Evolutionary conservation across 441 rosid genomes (phyloP).

Genomic region (Gossypium aridum): DNA sequence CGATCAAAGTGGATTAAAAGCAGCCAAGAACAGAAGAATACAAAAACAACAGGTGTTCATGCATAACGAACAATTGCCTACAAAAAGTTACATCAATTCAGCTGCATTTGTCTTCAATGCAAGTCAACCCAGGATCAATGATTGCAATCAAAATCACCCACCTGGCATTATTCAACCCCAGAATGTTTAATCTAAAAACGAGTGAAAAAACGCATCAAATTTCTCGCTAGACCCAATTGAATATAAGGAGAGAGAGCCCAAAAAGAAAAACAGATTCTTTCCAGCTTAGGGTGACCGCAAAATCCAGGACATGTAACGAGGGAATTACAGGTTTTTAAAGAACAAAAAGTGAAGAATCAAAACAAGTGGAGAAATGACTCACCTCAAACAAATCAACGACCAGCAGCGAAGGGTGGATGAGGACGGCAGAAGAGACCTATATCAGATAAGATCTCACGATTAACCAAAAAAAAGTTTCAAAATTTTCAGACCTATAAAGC

Average conservation of each 20-base stretch:
- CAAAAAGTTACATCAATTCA: background rate
- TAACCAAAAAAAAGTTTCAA: slow-evolving; percentile 27
- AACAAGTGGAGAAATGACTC: slow-evolving; percentile 32
- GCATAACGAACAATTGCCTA: slow-evolving; percentile 9
- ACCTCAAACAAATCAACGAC: slow-evolving; percentile 28
- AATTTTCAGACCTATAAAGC: slow-evolving; percentile 11
- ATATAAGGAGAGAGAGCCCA: slow-evolving; percentile 12
- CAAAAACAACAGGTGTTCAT: background rate
- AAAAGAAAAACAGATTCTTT: slow-evolving; percentile 27
- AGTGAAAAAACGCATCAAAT: slow-evolving; percentile 19
- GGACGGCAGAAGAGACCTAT: slow-evolving; percentile 31
- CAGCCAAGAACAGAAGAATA: background rate
- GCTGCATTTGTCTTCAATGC: slow-evolving; percentile 9
- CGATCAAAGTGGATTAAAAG: background rate
- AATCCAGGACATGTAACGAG: slow-evolving; percentile 27
- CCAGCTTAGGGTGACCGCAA: slow-evolving; percentile 30
- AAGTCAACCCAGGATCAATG: background rate
- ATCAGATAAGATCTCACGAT: slow-evolving; percentile 49
- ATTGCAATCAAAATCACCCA: slow-evolving; percentile 24
- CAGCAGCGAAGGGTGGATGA: slow-evolving; percentile 24
- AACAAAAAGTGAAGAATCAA: slow-evolving; percentile 17
- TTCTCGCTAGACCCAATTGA: slow-evolving; percentile 13
- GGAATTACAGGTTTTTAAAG: slow-evolving; percentile 16
- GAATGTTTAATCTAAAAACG: slow-evolving; percentile 22
- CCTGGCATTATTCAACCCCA: slow-evolving; percentile 30